Evolutionary conservation across 345 rosid species (phyloP).

Genomic region (Melastoma malabathricum): DNA sequence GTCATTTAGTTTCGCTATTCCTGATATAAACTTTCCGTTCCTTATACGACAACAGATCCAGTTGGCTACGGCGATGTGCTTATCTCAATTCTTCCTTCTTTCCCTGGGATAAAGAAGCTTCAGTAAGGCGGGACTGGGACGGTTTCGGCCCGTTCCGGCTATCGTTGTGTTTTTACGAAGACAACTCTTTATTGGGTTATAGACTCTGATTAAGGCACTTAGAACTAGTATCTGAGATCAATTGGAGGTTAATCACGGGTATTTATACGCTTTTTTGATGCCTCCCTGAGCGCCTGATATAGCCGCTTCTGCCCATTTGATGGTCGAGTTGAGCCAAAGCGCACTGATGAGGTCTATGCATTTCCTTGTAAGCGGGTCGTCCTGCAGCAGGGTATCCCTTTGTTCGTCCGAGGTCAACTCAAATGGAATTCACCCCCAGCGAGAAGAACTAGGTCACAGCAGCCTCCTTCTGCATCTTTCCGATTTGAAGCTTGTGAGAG

Average conservation of each 20-base stretch:
- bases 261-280: neutral
- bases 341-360: slow-evolving; percentile 33
- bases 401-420: slow-evolving; percentile 28
- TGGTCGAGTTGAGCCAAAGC: slow-evolving; percentile 29
- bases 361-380: slow-evolving; percentile 42
- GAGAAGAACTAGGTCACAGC: slow-evolving; percentile 29
- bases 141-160: neutral
- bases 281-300: slow-evolving; percentile 11
- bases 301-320: slow-evolving; percentile 25
- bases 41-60: slow-evolving; percentile 40
- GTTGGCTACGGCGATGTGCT: slow-evolving; percentile 84
- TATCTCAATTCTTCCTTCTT: slow-evolving; percentile 68
- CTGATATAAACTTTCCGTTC: neutral
- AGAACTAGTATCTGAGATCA: neutral
- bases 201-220: no score
- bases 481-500: slow-evolving; percentile 27
- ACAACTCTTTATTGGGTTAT: no score
- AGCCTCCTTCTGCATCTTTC: slow-evolving; percentile 36
- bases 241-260: neutral
- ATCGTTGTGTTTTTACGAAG: neutral
- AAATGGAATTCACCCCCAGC: slow-evolving; percentile 33
- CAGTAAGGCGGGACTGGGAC: slow-evolving; percentile 19
- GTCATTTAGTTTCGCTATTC: neutral
- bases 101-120: slow-evolving; percentile 89
- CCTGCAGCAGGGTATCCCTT: slow-evolving; percentile 21